Base-by-base conservation (phyloP, 805 yeast genomes). In the Saccharomyces paradoxus region DNA sequence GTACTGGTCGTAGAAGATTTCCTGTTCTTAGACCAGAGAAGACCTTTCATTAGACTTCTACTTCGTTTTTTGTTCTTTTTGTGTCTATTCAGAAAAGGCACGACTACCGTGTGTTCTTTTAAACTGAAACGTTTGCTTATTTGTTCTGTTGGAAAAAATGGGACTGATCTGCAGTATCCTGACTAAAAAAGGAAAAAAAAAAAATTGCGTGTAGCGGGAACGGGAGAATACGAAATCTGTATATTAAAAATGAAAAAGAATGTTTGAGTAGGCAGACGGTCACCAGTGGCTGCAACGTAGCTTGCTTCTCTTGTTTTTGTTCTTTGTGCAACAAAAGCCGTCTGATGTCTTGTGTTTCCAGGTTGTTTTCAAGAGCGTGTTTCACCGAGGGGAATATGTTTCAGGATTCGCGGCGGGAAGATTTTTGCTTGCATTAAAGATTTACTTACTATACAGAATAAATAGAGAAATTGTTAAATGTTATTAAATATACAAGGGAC, bases 1-100 rank as follows among this genome's bases (percentile, higher is more conserved):
- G 31, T 27, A 49, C 46, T 50, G 27, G 58, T 32, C 37, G 55
- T 47, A 17, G 55, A 50, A 17, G 59, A 52, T 41, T 58, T 61
- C 49, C 56, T 60, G 50, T 57, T 55, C 58, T 56, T 61, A 7
- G 63, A 61, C 66, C 66, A 63, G 50, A 63, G 55, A 51, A 63
- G 57, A 21, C 61, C 57, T 51, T 61, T 63, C 66, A 63, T 63
- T 24, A 31, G 41, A 13, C 27, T 49, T 24, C 13, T 37, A 24
- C 44, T 32, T 32, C 41, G 14, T n/a, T 37, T 7, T 37, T 37
- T 17, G 22, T 17, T 37, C 17, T 37, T 37, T 37, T 37, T 21
- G 44, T 17, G 22, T 37, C 12, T 37, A 17, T 37, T 7, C 21
- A 37, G 44, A 21, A 37, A 32, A 31, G 24, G 44, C 44, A 17